These are phyloP conservation scores for Suillus ampliporus DNA, from an alignment of 768 basidiomycete genomes.

Conservation along the genomic window DNA sequence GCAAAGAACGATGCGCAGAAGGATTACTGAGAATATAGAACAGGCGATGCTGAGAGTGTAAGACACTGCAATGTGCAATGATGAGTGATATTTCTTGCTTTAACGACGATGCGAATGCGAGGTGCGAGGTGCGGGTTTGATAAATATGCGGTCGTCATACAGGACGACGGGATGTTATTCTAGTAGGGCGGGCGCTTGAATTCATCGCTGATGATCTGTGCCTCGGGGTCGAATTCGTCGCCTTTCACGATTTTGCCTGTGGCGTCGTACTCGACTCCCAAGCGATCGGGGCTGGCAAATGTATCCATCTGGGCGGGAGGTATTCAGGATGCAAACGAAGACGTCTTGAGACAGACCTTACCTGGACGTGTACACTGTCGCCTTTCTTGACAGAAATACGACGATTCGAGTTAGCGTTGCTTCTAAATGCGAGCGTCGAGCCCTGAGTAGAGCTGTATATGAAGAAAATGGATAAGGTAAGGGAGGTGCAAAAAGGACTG, in stretches of 20 bases:
- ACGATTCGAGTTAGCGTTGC: conserved; percentile 35
- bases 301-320: conserved; percentile 63
- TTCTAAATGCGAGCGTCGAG: conserved; percentile 67
- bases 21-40: background rate
- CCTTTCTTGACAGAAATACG: conserved; percentile 42
- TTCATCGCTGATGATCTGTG: conserved; percentile 61
- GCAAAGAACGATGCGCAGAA: background rate
- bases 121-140: background rate
- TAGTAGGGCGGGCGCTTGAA: conserved; percentile 64
- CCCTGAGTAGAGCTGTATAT: conserved; percentile 44
- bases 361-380: conserved; percentile 68
- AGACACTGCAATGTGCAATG: background rate
- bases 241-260: conserved; percentile 54
- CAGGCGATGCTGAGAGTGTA: background rate
- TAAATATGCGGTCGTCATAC: conserved; percentile 1
- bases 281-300: conserved; percentile 55
- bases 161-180: background rate
- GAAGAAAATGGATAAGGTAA: conserved; percentile 20
- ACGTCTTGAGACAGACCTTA: conserved; percentile 25
- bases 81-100: background rate
- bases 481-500: background rate
- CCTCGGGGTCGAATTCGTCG: conserved; percentile 61
- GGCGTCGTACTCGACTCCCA: conserved; percentile 59
- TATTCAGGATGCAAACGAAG: conserved; percentile 11
- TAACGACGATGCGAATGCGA: background rate